Evolutionary conservation across 108 stramenopile species (phyloP).

Genomic region (Skeletonema grethae): DNA sequence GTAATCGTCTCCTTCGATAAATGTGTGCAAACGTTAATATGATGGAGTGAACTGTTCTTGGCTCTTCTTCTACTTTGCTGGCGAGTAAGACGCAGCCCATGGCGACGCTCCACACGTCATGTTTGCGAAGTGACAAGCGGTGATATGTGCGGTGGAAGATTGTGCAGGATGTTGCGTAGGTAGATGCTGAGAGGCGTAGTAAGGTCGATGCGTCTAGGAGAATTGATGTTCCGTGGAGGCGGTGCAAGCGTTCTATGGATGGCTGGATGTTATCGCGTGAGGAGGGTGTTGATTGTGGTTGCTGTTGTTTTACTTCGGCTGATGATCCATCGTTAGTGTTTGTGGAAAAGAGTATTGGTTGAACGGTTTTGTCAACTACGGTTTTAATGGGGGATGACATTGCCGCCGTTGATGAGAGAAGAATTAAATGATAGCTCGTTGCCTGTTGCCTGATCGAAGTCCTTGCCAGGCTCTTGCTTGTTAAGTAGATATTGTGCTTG

Average conservation of each 20-base stretch:
- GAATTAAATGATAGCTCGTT: too few relatives aligned
- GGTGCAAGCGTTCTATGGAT: slow-evolving; percentile 68
- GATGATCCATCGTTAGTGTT: not conserved
- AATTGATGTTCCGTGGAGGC: slow-evolving; percentile 76
- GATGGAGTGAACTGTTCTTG: slow-evolving; percentile 49
- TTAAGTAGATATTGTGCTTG: too few relatives aligned
- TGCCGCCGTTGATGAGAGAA: too few relatives aligned
- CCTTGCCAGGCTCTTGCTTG: too few relatives aligned
- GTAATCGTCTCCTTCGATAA: slow-evolving; percentile 59
- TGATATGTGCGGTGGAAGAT: slow-evolving; percentile 83
- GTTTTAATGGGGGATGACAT: not conserved
- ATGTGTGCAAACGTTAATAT: slow-evolving; percentile 64
- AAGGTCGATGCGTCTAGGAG: slow-evolving; percentile 49
- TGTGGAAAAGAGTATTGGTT: slow-evolving; percentile 18
- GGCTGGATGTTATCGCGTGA: slow-evolving; percentile 43
- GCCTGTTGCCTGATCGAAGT: too few relatives aligned
- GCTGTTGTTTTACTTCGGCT: slow-evolving; percentile 5
- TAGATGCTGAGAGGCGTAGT: slow-evolving; percentile 33
- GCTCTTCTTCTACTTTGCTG: slow-evolving; percentile 73
- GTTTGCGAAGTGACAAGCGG: slow-evolving; percentile 48
- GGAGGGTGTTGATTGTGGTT: slow-evolving; percentile 34
- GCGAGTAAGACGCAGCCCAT: slow-evolving; percentile 68
- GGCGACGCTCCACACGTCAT: slow-evolving; percentile 76
- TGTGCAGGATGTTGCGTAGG: slow-evolving; percentile 46
- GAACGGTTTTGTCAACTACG: slow-evolving; percentile 34